Evolutionary conservation across 352 stramenopile genomes (phyloP).

Genomic region (Phytophthora vignae): DNA sequence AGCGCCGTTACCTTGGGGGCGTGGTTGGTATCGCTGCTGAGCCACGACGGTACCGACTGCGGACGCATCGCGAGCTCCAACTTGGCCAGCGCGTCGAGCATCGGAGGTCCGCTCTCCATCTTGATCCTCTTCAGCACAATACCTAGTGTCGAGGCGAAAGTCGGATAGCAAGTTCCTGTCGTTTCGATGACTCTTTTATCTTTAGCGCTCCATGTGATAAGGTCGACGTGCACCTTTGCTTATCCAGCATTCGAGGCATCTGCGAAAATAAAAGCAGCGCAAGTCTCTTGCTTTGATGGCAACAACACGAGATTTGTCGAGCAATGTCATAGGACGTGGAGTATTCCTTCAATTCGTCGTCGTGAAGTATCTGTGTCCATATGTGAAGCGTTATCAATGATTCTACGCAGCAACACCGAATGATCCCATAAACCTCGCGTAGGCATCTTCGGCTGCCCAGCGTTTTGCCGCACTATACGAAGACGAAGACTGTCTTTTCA

Average conservation of each 20-base stretch:
- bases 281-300: neutral
- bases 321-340: too few species aligned
- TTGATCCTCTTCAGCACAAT: neutral
- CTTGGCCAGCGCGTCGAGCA: conserved; percentile 69
- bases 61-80: conserved; percentile 76
- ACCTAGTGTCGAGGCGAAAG: conserved; percentile 2
- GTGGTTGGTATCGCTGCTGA: conserved; percentile 77
- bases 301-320: too few species aligned
- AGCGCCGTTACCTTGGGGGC: conserved; percentile 67
- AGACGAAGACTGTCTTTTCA: neutral
- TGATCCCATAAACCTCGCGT: neutral
- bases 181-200: conserved; percentile 22
- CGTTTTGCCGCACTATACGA: neutral
- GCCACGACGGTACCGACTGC: conserved; percentile 78
- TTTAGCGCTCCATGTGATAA: conserved; percentile 16
- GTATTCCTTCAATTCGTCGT: too few species aligned
- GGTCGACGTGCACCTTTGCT: conserved; percentile 2
- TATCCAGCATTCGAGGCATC: neutral
- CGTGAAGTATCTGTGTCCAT: neutral
- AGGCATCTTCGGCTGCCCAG: neutral
- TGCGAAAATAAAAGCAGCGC: neutral
- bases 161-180: neutral
- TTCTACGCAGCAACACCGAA: neutral
- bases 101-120: conserved; percentile 41
- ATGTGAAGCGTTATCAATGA: neutral